Evolutionary conservation across 2,329 filamentous ascomycete species (phyloP), one percentile per base, ranked within the genome.

Genomic region (Teratosphaeria pseudoeucalypti): DNA sequence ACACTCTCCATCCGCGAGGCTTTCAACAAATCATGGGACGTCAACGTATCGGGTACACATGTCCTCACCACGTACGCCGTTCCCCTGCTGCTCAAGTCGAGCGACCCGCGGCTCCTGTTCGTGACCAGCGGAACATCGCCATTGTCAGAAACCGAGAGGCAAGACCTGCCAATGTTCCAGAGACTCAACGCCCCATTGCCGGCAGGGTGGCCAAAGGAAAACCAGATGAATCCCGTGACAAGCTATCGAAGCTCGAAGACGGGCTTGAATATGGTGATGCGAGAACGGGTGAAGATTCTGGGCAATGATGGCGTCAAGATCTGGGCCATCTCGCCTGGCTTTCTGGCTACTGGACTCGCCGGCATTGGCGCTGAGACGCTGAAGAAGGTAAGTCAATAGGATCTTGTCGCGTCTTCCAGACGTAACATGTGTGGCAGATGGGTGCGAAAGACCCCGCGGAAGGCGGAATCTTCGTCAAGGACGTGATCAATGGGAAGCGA

Each of bases 261-360:
- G 4, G 79, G 74, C 0, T 57, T 81, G 63, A 81, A 78, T 47
- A 81, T 81, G 71, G 39, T 79, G 63, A 78, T 78, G 74, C 62
- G 80, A 54, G 73, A 78, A 14, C 83, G 79, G 78, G 61, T 69
- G 37, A 70, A 72, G 34, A 64, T 70, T 12, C 63, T 78, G 58
- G 69, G 72, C 62, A 68, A 73, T 5, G 76, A 79, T 61, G 73
- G 74, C 0, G 75, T 81, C 32, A 82, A 81, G 63, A 76, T 81
- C 0, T 81, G 76, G 62, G 69, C 65, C 0, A 72, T 79, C 2
- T 73, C 72, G 60, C 78, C 78, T 0, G 79, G 79, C 0, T 74
- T 79, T 57, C 66, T 80, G 60, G 78, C 76, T 1, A 81, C 78
- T 1, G 72, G 71, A 4, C 60, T 80, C 32, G 73, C 70, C 9